Conservation (phyloP, 2,329 filamentous ascomycete genomes). For the Cladophialophora carrionii region DNA sequence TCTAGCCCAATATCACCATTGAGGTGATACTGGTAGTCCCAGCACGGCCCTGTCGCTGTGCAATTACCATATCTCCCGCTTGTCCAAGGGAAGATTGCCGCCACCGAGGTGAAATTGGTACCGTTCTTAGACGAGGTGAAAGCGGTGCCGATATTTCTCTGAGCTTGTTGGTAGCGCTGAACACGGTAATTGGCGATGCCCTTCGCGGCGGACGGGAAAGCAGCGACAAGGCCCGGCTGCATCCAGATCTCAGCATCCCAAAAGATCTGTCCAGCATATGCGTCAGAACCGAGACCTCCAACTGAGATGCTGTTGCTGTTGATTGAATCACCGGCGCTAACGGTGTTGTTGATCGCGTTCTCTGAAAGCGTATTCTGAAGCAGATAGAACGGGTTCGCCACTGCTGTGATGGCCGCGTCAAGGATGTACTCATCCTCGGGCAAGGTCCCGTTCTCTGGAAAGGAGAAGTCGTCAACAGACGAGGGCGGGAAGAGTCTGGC, state of each 20-base stretch:
- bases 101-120: constrained; percentile 60
- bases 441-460: constrained; percentile 60
- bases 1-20: constrained; percentile 70
- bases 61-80: constrained; percentile 69
- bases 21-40: constrained; percentile 72
- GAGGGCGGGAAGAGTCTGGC: constrained; percentile 61
- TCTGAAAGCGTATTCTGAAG: constrained; percentile 56
- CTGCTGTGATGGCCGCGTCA: constrained; percentile 55
- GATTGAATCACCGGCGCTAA: constrained; percentile 51
- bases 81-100: constrained; percentile 70
- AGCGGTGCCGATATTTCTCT: constrained; percentile 60
- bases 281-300: constrained; percentile 68
- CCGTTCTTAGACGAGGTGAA: constrained; percentile 63
- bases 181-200: constrained; percentile 68
- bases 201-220: constrained; percentile 64
- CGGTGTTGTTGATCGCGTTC: constrained; percentile 55
- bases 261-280: constrained; percentile 68
- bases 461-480: constrained; percentile 65
- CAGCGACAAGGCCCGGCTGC: constrained; percentile 66
- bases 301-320: constrained; percentile 68
- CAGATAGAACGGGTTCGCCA: constrained; percentile 54
- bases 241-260: constrained; percentile 72
- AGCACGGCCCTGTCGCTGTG: constrained; percentile 66
- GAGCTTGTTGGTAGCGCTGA: constrained; percentile 62
- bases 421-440: constrained; percentile 61